A percentile compares a stretch with the other conserved stretches of the same genome.
These are phyloP conservation scores for Calocybe cyanea DNA, from an alignment of 768 basidiomycete species.

Conservation along the genomic window DNA sequence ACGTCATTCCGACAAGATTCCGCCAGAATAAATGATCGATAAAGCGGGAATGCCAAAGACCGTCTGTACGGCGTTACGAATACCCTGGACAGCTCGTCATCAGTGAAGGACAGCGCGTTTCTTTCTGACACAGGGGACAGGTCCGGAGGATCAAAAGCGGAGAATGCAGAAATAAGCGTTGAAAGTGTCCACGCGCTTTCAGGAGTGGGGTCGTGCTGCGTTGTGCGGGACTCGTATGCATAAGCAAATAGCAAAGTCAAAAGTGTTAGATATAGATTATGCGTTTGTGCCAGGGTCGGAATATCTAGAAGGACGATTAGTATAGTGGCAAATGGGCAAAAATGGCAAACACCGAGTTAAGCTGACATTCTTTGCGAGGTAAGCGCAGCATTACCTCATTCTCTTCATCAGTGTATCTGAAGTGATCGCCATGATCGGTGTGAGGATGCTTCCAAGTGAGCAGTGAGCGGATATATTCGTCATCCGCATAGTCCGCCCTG, in stretches of 20 bases:
- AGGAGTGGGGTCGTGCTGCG: constrained; percentile 73
- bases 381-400: constrained; percentile 59
- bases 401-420: constrained; percentile 70
- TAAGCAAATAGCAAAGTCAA: constrained; percentile 74
- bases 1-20: constrained; percentile 67
- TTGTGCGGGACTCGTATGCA: constrained; percentile 77
- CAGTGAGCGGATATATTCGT: constrained; percentile 70
- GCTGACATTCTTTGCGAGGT: constrained; percentile 52
- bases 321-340: not conserved
- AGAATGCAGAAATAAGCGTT: constrained; percentile 68
- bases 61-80: constrained; percentile 70
- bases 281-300: constrained; percentile 49
- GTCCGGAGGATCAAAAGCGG: constrained; percentile 79
- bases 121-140: constrained; percentile 38
- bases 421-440: constrained; percentile 22
- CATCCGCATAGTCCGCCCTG: constrained; percentile 81
- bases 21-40: constrained; percentile 72
- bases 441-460: constrained; percentile 64
- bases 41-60: constrained; percentile 70
- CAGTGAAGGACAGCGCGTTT: constrained; percentile 29
- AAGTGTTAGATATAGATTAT: constrained; percentile 64
- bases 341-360: not conserved
- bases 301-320: constrained; percentile 45
- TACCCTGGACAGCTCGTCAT: constrained; percentile 44
- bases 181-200: constrained; percentile 89